These are phyloP conservation scores for Calonectria fujianensis DNA, from an alignment of 2,329 filamentous ascomycete species.

Conservation along the genomic window DNA sequence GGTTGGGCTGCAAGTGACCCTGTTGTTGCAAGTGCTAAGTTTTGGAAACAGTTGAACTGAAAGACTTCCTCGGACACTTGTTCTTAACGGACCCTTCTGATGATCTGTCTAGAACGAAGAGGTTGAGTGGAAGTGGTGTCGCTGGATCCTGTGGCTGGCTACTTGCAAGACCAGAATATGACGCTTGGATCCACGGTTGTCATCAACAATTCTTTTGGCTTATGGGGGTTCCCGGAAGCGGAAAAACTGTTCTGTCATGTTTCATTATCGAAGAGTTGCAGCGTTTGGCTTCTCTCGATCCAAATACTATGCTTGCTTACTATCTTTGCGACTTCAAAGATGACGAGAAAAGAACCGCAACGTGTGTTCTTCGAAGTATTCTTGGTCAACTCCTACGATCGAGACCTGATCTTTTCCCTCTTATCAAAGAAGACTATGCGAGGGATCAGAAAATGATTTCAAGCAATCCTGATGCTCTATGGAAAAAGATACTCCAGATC, in stretches of 20 bases:
- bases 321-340: background rate
- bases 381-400: background rate
- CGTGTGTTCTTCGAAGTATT: background rate
- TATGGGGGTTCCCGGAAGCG: background rate
- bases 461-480: background rate
- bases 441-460: background rate
- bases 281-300: background rate
- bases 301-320: background rate
- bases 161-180: background rate
- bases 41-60: background rate
- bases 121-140: background rate
- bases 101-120: background rate
- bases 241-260: background rate
- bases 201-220: background rate
- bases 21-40: background rate
- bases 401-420: background rate
- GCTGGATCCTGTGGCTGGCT: background rate
- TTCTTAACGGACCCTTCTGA: background rate
- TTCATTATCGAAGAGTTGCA: background rate
- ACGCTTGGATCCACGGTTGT: background rate
- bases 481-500: background rate
- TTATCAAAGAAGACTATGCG: background rate
- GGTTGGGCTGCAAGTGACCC: background rate
- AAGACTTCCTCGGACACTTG: background rate
- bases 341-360: background rate